Base-by-base conservation (phyloP, 2,329 filamentous ascomycete species). In the Elsinoe ampelina region DNA sequence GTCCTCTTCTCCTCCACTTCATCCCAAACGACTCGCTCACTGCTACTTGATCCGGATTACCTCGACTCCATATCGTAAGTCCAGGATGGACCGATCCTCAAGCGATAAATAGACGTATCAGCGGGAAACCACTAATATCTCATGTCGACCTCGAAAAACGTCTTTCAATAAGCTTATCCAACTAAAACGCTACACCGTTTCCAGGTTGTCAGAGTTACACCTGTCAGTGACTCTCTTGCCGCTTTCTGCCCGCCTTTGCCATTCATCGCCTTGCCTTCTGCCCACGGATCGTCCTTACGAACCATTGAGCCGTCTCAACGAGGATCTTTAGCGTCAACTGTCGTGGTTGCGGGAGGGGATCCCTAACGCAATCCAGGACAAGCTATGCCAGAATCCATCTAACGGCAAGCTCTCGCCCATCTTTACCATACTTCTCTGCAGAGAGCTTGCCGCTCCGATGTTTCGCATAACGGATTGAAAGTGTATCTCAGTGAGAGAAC, bases 81-180 rank as follows among this genome's bases (percentile, higher is more conserved):
- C 7, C 26, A 30, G 26, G 26, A 30, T 30, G 26, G 5, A 30
- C 26, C 3, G 26, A 30, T 30, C 26, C 26, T 8, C 7, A 7
- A 30, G 26, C 26, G 26, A 30, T 30, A 2, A 8, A 30, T 8
- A 7, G 26, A 30, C 26, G 26, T 30, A 7, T 2, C 26, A 8
- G 8, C 8, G 8, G 26, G 8, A 7, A 8, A 30, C 5, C 26
- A 30, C 3, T 30, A 7, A 30, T 30, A 3, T 7, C 8, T 30
- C 26, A 2, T 30, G 26, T 30, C 26, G 8, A 30, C 7, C 26
- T 30, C 26, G 26, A 8, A 30, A 42, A 45, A 52, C 48, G 48
- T 52, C 19, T 51, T 52, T 52, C 48, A 52, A 52, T 52, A 52
- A 52, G 48, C 48, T 34, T 52, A 45, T 52, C 34, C 12, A 50